phyloP scores from a whole-genome alignment of 164 flowering plant species.

The Berberis vulgaris region DNA sequence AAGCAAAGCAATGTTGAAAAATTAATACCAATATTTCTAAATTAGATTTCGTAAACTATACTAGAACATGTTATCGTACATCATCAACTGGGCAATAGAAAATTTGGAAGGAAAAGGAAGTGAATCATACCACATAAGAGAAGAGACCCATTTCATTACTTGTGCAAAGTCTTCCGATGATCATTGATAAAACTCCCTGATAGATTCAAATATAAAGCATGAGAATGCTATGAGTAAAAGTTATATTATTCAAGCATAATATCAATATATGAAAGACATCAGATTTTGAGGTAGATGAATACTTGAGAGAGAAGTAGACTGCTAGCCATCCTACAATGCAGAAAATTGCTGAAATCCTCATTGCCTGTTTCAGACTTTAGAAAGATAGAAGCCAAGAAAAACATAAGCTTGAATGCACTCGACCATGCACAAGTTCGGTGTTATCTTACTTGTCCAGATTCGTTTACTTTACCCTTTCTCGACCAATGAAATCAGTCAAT shows the following conservation, averaged over 20 bases:
- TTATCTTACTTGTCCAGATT: too few relatives aligned
- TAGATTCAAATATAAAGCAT: too few relatives aligned
- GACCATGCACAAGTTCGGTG: too few relatives aligned
- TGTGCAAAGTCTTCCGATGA: slow-evolving; percentile 63
- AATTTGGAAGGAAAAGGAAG: background rate
- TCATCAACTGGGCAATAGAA: background rate
- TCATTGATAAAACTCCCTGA: slow-evolving; percentile 58
- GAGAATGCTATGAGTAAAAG: slow-evolving; percentile 1
- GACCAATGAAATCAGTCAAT: too few relatives aligned
- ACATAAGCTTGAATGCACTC: too few relatives aligned
- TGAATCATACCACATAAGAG: slow-evolving; percentile 68
- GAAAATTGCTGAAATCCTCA: slow-evolving; percentile 49
- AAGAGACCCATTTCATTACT: slow-evolving; percentile 89
- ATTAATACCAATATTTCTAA: too few relatives aligned
- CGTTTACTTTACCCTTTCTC: too few relatives aligned
- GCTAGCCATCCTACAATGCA: slow-evolving; percentile 77
- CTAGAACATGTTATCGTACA: background rate
- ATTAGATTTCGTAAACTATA: too few relatives aligned
- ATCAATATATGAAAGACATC: background rate
- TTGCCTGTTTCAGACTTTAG: slow-evolving; percentile 40
- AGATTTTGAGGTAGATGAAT: background rate
- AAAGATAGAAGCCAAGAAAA: too few relatives aligned
- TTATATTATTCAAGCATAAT: background rate
- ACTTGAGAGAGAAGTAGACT: slow-evolving; percentile 72
- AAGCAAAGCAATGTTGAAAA: too few relatives aligned